Evolutionary conservation across 805 yeast genomes (phyloP).

Genomic region (Suhomyces vadensis): DNA sequence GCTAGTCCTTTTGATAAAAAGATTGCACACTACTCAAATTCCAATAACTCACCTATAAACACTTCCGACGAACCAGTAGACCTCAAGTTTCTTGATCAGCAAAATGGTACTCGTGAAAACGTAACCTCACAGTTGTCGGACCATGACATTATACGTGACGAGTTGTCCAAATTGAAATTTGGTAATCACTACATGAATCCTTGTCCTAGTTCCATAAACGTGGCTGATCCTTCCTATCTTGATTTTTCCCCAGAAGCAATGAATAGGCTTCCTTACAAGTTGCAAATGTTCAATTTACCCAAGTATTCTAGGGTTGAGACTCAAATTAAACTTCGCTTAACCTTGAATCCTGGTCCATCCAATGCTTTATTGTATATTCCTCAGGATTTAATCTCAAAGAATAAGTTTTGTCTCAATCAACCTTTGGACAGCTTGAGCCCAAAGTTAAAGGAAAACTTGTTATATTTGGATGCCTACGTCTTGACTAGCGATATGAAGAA

Average conservation of each 20-base stretch:
- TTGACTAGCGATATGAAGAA: constrained; percentile 51
- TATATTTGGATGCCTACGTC: constrained; percentile 79
- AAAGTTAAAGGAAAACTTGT: constrained; percentile 49
- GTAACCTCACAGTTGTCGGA: constrained; percentile 18
- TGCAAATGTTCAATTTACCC: constrained; percentile 67
- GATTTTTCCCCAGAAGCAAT: constrained; percentile 41
- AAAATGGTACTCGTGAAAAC: too few relatives aligned
- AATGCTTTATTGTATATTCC: constrained; percentile 78
- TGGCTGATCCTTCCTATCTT: constrained; percentile 34
- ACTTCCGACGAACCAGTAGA: not conserved
- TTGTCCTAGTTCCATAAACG: constrained; percentile 31
- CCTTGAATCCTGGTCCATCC: constrained; percentile 74
- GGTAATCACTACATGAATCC: constrained; percentile 46
- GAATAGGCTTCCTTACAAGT: constrained; percentile 46
- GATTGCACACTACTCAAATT: not conserved
- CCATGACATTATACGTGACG: constrained; percentile 49
- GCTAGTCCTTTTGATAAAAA: constrained; percentile 20
- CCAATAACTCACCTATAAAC: not conserved
- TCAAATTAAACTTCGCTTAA: constrained; percentile 76
- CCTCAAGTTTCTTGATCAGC: too few relatives aligned
- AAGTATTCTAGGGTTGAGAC: constrained; percentile 90
- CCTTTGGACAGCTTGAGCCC: constrained; percentile 46
- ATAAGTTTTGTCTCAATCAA: constrained; percentile 69
- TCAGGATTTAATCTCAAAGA: constrained; percentile 82
- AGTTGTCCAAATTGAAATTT: constrained; percentile 53